Percentiles rank a stretch among this genome's conserved stretches.
Evolutionary conservation across 208 protist species (phyloP).

Genomic region (Plasmodiophora brassicae): DNA sequence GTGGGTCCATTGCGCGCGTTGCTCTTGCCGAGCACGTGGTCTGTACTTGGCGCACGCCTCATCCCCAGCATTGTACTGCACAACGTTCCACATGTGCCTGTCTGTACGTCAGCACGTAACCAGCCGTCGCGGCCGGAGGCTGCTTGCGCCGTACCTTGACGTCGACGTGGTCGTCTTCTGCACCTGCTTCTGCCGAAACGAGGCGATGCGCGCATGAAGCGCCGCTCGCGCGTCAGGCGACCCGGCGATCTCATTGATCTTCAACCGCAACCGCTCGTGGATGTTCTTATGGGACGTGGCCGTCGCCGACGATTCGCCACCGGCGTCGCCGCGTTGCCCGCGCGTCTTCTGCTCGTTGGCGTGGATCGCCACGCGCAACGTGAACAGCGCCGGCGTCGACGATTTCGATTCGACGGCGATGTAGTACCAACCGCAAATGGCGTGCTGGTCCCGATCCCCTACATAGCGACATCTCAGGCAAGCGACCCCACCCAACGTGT

Average conservation of each 20-base stretch:
- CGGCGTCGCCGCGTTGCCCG: neutral
- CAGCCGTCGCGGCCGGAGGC: no score
- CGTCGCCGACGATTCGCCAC: neutral
- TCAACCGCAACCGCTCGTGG: neutral
- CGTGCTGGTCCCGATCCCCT: neutral
- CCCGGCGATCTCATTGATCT: neutral
- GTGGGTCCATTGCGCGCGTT: neutral
- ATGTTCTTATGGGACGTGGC: neutral
- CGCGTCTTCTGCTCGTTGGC: neutral
- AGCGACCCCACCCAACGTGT: no score
- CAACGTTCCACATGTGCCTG: no score
- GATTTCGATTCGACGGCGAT: neutral
- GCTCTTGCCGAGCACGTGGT: neutral
- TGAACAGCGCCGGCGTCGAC: neutral
- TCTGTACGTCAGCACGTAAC: no score
- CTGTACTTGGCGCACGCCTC: neutral
- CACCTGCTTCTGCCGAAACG: no score
- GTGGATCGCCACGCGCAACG: neutral
- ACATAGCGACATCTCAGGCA: no score
- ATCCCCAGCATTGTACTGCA: slow-evolving; percentile 4
- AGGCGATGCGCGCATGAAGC: neutral
- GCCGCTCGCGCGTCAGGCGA: neutral
- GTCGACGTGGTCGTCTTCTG: no score
- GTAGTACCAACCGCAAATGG: slow-evolving; percentile 15
- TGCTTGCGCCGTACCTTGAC: no score